Evolutionary conservation across 139 green algal genomes (phyloP), one percentile per base, ranked within the genome.

Genomic region (Tetradesmus obliquus): DNA sequence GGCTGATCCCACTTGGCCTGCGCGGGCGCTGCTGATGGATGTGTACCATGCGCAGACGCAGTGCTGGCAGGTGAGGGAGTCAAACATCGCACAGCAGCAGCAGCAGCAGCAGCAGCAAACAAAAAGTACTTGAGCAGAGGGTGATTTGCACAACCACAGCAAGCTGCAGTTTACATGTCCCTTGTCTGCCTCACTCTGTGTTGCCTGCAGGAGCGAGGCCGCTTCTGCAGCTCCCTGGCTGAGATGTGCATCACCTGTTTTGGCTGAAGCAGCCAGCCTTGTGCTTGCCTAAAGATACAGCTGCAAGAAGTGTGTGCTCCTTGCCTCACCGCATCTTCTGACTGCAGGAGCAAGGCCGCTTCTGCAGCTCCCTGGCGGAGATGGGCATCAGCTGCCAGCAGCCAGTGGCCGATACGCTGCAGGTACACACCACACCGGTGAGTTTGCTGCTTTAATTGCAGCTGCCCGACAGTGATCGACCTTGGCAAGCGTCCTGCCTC

Each of bases 21-120:
- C 90, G 3, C 19, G 91, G 15, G 87, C 62, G 66, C 84, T 91
- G 22, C 82, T 93, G 62, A 91, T 93, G 87, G 91, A 93, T 22
- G 82, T 87, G 19, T 93, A 92, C 55, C 53, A 91, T n/a, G 19
- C 55, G 1, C 91, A 93, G 19, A 91, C 88, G 19, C 66, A 83
- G 53, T 69, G 66, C 57, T 88, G 84, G 84, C 84, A 88, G 84
- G 84, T 80, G 84, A 51, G 55, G 5, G 20, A 76, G 4, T 10
- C 72, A 32, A n/a, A 10, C 17, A 81, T 24, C 17, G 8, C 5
- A 10, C 19, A 51, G 72, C 12, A 71, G 60, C 60, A 19, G 60
- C 60, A 19, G 60, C 60, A 71, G 8, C 8, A 10, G 60, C 72
- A 32, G 15, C 72, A 24, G 72, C 72, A 81, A 24, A 10, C 72